These are phyloP conservation scores for Rhizophagus clarus DNA, from an alignment of 192 early-diverging fungal genomes.

Conservation along the genomic window DNA sequence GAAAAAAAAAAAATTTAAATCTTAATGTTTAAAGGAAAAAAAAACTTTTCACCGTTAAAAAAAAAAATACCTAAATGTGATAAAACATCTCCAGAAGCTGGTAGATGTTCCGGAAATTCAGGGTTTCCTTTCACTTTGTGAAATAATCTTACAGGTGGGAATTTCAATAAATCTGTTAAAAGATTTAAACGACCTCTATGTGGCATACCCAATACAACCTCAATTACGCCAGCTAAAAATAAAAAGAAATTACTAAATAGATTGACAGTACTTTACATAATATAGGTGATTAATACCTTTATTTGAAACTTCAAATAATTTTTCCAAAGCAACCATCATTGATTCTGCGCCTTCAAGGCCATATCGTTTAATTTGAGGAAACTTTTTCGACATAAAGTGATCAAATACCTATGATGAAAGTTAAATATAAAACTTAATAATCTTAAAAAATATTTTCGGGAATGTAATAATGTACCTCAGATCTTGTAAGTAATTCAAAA, in stretches of 20 bases:
- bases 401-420: constrained; percentile 74
- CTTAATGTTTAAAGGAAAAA: not conserved
- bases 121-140: constrained; percentile 93
- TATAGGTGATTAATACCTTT: constrained; percentile 41
- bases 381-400: constrained; percentile 97
- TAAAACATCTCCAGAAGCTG: constrained; percentile 89
- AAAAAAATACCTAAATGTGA: constrained; percentile 69
- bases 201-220: constrained; percentile 93
- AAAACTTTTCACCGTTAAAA: too few relatives aligned
- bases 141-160: constrained; percentile 80
- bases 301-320: constrained; percentile 75
- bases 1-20: constrained; percentile 13
- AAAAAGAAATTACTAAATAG: not conserved
- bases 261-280: not conserved
- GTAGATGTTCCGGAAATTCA: constrained; percentile 79
- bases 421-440: not conserved
- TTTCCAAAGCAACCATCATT: constrained; percentile 91
- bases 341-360: constrained; percentile 96
- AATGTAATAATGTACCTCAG: constrained; percentile 53
- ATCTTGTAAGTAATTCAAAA: constrained; percentile 74
- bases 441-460: not conserved
- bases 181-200: constrained; percentile 96
- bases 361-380: constrained; percentile 95
- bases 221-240: constrained; percentile 68
- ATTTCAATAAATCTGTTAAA: constrained; percentile 85